Evolutionary conservation across 1,139 yeast species (phyloP), one percentile per base, ranked within the genome.

Genomic region (Casaregolazyma lundiana): DNA sequence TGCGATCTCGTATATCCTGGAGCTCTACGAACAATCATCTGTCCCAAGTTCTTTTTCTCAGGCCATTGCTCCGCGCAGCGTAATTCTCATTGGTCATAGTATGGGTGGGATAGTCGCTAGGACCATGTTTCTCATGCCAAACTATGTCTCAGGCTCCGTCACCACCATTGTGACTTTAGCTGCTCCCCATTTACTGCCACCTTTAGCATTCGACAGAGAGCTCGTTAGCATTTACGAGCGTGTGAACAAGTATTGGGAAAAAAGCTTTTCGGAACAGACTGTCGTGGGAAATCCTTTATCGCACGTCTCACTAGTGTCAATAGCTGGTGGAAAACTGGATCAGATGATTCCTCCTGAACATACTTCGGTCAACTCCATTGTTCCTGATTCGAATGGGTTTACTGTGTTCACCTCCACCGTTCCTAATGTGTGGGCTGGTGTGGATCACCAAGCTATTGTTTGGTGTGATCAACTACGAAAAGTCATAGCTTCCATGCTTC

Each of bases 101-200:
- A 81, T 84, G 86, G 94, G 94, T 30, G 96, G 96, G 2, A 76
- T 87, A 9, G 95, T 87, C 1, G 80, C 94, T 4, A 69, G 95
- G 50, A 80, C 83, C 1, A 79, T 86, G 81, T 69, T 84, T n/a
- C 78, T 88, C 0, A 65, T 86, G 44, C 82, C 84, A 1, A 84
- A 84, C 57, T 85, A 84, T 59, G 54, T 68, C 1, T 75, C 73
- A 7, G 75, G 71, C n/a, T 80, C 94, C 0, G 76, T 87, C 7
- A 84, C 83, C 56, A 80, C 95, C 0, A 80, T 86, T 9, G 56
- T 87, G 8, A 85, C 95, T 0, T 67, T 87, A 36, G 84, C 95
- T 0, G 79, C 95, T 0, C 96, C 96, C 0, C 96, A 87, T 63
- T 77, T 90, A 0, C 83, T 86, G 0, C 81, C 95, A 0, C 95